Conservation (phyloP, 2,329 filamentous ascomycete species). For the Tolypocladium tropicale region DNA sequence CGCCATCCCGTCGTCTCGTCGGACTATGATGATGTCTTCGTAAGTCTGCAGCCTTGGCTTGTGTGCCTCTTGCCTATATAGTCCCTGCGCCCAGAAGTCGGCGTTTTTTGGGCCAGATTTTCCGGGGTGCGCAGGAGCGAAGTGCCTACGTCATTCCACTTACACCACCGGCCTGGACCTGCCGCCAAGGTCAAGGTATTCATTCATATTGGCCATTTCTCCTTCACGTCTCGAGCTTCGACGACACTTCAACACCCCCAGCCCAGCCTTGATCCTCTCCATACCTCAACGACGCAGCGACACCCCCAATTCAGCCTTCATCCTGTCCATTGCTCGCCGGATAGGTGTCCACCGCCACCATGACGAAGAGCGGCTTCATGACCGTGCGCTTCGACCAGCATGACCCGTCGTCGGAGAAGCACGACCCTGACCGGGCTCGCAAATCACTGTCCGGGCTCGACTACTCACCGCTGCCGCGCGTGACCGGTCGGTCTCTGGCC, state of each 20-base stretch:
- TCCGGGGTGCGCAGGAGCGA: neutral
- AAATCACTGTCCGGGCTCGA: slow-evolving; percentile 27
- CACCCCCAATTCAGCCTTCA: no score
- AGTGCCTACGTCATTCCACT: neutral
- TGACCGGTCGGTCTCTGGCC: slow-evolving; percentile 24
- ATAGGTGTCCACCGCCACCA: slow-evolving; percentile 1
- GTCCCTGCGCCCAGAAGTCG: no score
- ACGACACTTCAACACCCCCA: no score
- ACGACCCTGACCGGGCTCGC: slow-evolving; percentile 15
- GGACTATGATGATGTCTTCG: neutral
- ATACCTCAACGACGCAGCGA: no score
- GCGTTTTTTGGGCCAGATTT: neutral
- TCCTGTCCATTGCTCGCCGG: neutral
- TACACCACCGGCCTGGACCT: neutral
- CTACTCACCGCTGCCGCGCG: slow-evolving; percentile 31
- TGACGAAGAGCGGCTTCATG: slow-evolving; percentile 11
- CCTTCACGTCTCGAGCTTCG: neutral
- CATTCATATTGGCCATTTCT: neutral
- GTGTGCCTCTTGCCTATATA: no score
- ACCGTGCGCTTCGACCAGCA: slow-evolving; percentile 32
- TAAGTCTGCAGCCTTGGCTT: no score
- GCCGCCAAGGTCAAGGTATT: fast-evolving
- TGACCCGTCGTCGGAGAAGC: slow-evolving; percentile 28
- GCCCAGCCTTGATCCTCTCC: no score
- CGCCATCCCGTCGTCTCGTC: neutral